A percentile compares a stretch with the other conserved stretches of the same genome.
Conservation (phyloP, 192 early-diverging fungal species). For the Ramicandelaber brevisporus region DNA sequence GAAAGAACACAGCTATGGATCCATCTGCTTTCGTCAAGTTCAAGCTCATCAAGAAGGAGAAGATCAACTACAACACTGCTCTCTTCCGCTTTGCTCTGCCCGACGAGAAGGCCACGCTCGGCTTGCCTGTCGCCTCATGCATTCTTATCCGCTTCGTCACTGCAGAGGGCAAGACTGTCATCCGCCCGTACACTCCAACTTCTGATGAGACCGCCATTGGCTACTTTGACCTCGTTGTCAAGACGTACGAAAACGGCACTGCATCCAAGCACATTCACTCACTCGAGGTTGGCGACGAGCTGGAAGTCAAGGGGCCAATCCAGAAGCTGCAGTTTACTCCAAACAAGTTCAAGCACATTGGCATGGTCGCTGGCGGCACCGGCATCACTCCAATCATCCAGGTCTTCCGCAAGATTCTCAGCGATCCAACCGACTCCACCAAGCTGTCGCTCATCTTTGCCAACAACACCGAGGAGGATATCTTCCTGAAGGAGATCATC, state of each 20-base stretch:
- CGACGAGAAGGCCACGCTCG: constrained; percentile 16
- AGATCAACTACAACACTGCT: constrained; percentile 24
- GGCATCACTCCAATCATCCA: constrained; percentile 53
- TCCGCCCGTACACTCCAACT: constrained; percentile 57
- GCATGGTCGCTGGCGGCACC: constrained; percentile 50
- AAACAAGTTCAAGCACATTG: constrained; percentile 31
- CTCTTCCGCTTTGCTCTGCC: constrained; percentile 24
- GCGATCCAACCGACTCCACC: constrained; percentile 36
- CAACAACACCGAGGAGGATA: constrained; percentile 40
- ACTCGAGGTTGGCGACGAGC: constrained; percentile 39
- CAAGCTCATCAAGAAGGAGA: constrained; percentile 4
- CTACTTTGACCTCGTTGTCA: constrained; percentile 44
- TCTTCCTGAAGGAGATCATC: constrained; percentile 34
- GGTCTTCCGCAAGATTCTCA: constrained; percentile 31
- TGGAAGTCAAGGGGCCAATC: constrained; percentile 59
- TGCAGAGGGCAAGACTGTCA: constrained; percentile 33
- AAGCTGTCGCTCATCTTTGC: constrained; percentile 43
- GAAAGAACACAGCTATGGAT: no score
- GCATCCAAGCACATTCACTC: constrained; percentile 27
- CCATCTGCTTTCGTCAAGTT: no score
- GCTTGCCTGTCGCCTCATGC: constrained; percentile 25
- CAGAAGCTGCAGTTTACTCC: constrained; percentile 28
- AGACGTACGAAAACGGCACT: constrained; percentile 28
- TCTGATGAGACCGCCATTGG: constrained; percentile 19
- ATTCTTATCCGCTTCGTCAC: constrained; percentile 36